phyloP scores from a whole-genome alignment of 2,329 filamentous ascomycete species.

The Aspergillus sp. region DNA sequence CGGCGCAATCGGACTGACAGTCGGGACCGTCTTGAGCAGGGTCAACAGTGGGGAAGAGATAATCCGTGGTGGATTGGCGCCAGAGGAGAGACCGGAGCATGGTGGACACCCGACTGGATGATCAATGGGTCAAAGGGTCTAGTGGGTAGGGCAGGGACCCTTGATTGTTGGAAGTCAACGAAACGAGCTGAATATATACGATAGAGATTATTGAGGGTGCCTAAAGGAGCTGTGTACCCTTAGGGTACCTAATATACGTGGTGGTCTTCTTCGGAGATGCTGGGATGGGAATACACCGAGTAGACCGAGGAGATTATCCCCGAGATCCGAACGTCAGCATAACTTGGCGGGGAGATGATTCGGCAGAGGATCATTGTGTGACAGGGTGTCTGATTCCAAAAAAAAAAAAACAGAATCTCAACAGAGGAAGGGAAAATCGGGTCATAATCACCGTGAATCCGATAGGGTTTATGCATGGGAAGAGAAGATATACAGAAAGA shows the following conservation, averaged over 20 bases:
- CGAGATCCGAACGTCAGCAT: neutral
- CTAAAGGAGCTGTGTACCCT: no score
- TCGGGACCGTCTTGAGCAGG: conserved; percentile 32
- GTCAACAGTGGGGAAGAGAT: conserved; percentile 37
- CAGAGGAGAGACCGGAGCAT: conserved; percentile 34
- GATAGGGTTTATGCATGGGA: no score
- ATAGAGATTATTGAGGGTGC: no score
- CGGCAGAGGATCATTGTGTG: no score
- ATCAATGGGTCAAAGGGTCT: neutral
- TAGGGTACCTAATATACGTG: no score
- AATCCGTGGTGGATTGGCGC: conserved; percentile 20
- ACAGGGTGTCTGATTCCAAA: no score
- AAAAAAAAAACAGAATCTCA: no score
- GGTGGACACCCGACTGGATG: neutral
- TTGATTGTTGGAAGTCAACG: neutral
- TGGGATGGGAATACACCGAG: neutral
- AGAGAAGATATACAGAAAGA: no score
- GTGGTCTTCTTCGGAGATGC: neutral
- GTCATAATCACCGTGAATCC: no score
- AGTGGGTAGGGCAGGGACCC: neutral
- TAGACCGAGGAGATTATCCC: neutral
- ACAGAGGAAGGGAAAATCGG: no score
- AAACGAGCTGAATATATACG: neutral
- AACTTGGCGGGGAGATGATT: neutral
- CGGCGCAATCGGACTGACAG: conserved; percentile 34